Evolutionary conservation across 371 early-diverging fungal species (phyloP).

Genomic region (Dinochytrium kinnereticum): DNA sequence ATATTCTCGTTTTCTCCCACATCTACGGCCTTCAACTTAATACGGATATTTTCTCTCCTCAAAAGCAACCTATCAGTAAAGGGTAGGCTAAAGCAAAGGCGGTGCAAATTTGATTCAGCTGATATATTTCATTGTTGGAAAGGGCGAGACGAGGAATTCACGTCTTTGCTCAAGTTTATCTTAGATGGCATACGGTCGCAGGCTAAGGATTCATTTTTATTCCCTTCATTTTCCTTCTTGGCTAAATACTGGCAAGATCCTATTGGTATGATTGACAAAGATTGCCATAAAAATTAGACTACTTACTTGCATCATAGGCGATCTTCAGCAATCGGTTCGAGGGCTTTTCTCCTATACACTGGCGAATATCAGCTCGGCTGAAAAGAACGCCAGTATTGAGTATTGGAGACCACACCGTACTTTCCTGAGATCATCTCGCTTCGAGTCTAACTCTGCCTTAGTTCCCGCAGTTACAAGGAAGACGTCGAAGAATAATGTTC

Average conservation of each 20-base stretch:
- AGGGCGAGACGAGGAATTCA: constrained; percentile 57
- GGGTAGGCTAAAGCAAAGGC: no score
- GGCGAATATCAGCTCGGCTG: constrained; percentile 52
- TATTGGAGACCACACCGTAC: constrained; percentile 71
- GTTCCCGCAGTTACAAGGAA: constrained; percentile 65
- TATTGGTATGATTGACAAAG: constrained; percentile 57
- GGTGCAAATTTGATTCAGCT: constrained; percentile 35
- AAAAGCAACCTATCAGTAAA: background rate
- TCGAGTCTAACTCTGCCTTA: constrained; percentile 29
- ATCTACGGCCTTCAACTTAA: constrained; percentile 12
- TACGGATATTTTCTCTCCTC: constrained; percentile 1
- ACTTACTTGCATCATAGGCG: constrained; percentile 40
- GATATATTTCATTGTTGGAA: constrained; percentile 63
- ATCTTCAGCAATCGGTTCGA: constrained; percentile 58
- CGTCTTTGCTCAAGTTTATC: constrained; percentile 54
- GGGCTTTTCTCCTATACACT: constrained; percentile 56
- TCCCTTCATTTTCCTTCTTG: constrained; percentile 74
- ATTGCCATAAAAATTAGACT: background rate
- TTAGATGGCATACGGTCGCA: constrained; percentile 61
- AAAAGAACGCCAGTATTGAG: constrained; percentile 56
- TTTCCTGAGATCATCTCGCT: constrained; percentile 28
- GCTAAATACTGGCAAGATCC: constrained; percentile 89
- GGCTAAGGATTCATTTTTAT: constrained; percentile 60
- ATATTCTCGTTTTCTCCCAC: background rate
- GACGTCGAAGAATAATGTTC: constrained; percentile 67